Evolutionary conservation across 148 eudicot species (phyloP).

Genomic region (Pouteria glomerata): DNA sequence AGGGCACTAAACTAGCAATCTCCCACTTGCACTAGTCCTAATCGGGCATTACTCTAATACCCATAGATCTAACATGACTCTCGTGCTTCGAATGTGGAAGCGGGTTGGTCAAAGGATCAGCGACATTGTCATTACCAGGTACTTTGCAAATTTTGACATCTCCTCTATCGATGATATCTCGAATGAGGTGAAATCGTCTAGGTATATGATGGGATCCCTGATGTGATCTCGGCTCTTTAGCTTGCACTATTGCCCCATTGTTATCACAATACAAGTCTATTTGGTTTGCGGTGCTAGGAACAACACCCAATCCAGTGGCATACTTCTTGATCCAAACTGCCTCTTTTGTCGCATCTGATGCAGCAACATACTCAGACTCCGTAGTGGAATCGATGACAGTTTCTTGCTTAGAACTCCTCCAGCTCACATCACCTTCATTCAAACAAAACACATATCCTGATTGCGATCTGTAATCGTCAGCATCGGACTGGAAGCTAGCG

Average conservation of each 20-base stretch:
- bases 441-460: slow-evolving; percentile 8
- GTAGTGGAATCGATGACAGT: neutral
- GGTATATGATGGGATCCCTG: neutral
- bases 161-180: neutral
- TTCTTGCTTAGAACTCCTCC: neutral
- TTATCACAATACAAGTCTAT: slow-evolving; percentile 2
- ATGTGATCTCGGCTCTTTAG: neutral
- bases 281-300: neutral
- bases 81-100: neutral
- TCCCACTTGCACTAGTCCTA: neutral
- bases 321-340: too few species aligned
- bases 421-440: neutral
- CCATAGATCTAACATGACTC: neutral
- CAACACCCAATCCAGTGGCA: too few species aligned
- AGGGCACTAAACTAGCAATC: too few species aligned
- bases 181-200: neutral
- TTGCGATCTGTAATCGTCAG: slow-evolving; percentile 8
- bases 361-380: too few species aligned
- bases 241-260: neutral
- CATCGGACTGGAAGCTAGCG: slow-evolving; percentile 15
- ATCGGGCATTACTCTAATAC: neutral
- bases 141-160: neutral
- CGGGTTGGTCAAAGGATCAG: neutral
- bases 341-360: too few species aligned
- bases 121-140: neutral